These are phyloP conservation scores for Thuja plicata DNA, from an alignment of 83 land plant species.

Conservation along the genomic window DNA sequence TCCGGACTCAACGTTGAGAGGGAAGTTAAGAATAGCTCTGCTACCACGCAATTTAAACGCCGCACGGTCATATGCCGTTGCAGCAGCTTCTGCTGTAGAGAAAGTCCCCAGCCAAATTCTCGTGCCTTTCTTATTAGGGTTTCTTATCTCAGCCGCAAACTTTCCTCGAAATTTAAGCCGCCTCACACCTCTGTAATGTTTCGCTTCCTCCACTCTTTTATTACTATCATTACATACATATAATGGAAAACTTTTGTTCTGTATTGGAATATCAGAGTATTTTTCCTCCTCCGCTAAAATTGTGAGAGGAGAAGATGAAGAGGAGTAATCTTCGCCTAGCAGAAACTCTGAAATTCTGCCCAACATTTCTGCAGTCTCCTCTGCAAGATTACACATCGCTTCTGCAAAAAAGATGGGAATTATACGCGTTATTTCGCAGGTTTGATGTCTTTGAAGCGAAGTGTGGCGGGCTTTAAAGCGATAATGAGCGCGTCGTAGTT, in stretches of 20 bases:
- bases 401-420: no score
- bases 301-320: not conserved
- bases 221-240: not conserved
- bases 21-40: not conserved
- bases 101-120: not conserved
- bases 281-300: not conserved
- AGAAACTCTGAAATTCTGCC: not conserved
- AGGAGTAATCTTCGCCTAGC: not conserved
- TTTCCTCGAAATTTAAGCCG: not conserved
- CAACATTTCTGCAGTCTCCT: not conserved
- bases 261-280: not conserved
- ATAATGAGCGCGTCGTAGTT: no score
- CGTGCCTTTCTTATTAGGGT: not conserved
- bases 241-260: no score
- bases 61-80: conserved; percentile 6
- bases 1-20: not conserved
- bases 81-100: not conserved
- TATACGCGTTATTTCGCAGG: no score
- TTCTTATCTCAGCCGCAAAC: not conserved
- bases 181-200: conserved; percentile 8
- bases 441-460: no score
- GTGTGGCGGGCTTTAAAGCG: no score
- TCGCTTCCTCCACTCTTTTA: not conserved
- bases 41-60: not conserved
- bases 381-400: no score